A percentile compares a stretch with the other conserved stretches of the same genome.
phyloP scores from a whole-genome alignment of 805 yeast species.

The Saturnispora ahearnii region DNA sequence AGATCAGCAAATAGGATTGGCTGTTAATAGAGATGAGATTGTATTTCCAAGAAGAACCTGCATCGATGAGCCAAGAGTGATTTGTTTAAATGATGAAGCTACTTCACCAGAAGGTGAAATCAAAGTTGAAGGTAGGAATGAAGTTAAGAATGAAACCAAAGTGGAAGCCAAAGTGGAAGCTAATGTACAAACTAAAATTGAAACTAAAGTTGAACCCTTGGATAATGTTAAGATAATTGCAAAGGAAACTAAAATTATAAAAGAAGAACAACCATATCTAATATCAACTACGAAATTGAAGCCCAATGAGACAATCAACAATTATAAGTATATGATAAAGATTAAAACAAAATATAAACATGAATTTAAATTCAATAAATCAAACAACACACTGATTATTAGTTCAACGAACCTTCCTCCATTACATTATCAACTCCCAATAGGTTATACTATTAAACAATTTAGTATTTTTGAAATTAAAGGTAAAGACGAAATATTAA shows the following conservation, averaged over 20 bases:
- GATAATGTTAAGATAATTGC: not conserved
- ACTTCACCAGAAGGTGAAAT: no score
- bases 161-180: not conserved
- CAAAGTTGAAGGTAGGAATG: not conserved
- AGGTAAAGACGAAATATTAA: not conserved
- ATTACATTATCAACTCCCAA: not conserved
- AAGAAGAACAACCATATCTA: not conserved
- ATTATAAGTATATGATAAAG: not conserved
- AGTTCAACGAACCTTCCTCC: not conserved
- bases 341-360: not conserved
- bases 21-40: constrained; percentile 51
- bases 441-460: not conserved
- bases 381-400: not conserved
- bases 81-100: not conserved
- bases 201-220: not conserved
- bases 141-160: not conserved
- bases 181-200: not conserved
- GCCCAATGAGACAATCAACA: not conserved
- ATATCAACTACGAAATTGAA: not conserved
- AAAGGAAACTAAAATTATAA: not conserved
- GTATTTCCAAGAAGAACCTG: constrained; percentile 60
- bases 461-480: not conserved
- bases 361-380: not conserved
- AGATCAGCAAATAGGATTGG: constrained; percentile 17
- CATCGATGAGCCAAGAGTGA: constrained; percentile 63